These are phyloP conservation scores for Marsdenia floribunda DNA, from an alignment of 257 asterid species.

Conservation along the genomic window DNA sequence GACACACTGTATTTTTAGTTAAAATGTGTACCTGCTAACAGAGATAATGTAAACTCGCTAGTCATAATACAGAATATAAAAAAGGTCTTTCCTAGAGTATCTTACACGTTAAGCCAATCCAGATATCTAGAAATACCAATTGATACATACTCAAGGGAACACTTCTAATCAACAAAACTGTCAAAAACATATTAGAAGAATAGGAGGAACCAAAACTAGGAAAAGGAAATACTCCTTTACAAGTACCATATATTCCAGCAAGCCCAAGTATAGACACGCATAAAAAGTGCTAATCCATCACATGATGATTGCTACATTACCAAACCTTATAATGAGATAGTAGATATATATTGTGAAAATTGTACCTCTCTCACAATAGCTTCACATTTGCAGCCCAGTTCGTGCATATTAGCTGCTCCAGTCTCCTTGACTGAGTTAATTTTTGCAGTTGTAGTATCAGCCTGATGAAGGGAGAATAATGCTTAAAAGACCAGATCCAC, in stretches of 20 bases:
- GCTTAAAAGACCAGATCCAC: slow-evolving; percentile 7
- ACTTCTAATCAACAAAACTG: not conserved
- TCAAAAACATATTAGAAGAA: not conserved
- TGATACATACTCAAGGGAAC: not conserved
- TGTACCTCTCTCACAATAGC: slow-evolving; percentile 60
- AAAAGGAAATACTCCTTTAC: not conserved
- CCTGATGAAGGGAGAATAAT: slow-evolving; percentile 35
- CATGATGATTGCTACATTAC: not conserved
- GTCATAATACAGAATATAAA: not conserved
- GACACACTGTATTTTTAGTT: not conserved
- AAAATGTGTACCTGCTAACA: not conserved
- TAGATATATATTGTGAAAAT: not conserved
- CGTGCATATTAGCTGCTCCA: slow-evolving; percentile 50
- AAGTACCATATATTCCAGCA: not conserved
- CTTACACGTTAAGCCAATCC: not conserved
- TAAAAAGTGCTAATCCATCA: not conserved
- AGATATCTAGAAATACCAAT: not conserved
- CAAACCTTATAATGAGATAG: not conserved
- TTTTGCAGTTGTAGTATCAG: slow-evolving; percentile 38
- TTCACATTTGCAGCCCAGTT: slow-evolving; percentile 47
- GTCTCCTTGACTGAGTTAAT: slow-evolving; percentile 44
- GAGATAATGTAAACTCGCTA: not conserved
- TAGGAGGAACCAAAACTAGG: not conserved
- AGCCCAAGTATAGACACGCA: not conserved
- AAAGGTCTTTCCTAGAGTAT: not conserved